Base-by-base conservation (phyloP, 2,329 filamentous ascomycete species). In the Hymenoscyphus salicellus region DNA sequence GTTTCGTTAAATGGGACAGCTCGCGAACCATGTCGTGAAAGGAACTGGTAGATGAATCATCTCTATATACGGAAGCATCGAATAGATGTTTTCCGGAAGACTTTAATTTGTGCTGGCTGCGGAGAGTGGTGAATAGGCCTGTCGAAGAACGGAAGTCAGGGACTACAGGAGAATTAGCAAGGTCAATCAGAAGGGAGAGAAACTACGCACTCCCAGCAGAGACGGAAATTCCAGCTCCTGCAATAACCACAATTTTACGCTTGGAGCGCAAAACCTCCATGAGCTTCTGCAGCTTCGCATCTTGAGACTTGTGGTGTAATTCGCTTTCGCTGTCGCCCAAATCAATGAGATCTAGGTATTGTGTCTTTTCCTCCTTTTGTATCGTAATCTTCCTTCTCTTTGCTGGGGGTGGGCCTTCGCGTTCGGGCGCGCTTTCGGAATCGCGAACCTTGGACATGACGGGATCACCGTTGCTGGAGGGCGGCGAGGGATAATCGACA, bases 1-100 rank as follows among this genome's bases (percentile, higher is more conserved):
- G 83, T 71, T 88, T 87, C 26, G 92, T 92, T 79, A 93, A 85
- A 64, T 89, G 83, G 55, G 92, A 92, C 72, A 99, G 85, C 73
- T 91, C 89, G 74, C 93, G 90, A 71, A 99, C 92, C 94, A 99
- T 98, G 75, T 90, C 88, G 78, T 99, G 95, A 77, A 99, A 99
- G 11, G 90, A 92, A 28, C 90, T 89, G 0, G 94, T 98, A 14
- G 93, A 91, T 26, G 86, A 84, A 76, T 96, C 89, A 80, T 97
- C 91, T 77, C 92, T 93, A 81, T 99, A 99, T 62, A 99, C 95
- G 7, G 94, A 96, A 61, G 95, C 95, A 79, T 99, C 95, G 75
- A 99, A 99, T 0, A 99, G 84, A 70, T 97, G 89, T 78, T 98
- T 97, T 61, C 95, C 95, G 0, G 95, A 97, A 26, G 90, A 87